Conservation (phyloP, 768 basidiomycete species). For the Agaricus sinodeliciosus region DNA sequence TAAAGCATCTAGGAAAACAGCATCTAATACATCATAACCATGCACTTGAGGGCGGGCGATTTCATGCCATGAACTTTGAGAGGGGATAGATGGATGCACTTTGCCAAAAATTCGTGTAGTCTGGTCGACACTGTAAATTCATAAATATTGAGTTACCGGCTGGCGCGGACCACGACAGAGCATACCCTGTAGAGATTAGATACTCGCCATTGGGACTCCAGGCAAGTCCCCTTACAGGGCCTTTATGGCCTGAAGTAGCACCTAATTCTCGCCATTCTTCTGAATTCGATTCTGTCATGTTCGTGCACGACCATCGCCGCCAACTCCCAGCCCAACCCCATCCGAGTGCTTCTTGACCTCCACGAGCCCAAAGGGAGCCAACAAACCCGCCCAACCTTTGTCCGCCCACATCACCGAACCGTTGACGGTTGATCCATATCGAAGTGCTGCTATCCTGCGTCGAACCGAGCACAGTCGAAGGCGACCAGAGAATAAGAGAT, state of each 20-base stretch:
- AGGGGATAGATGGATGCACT: constrained; percentile 13
- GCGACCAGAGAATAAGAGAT: constrained; percentile 92
- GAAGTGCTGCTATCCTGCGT: constrained; percentile 38
- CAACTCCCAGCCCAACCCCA: constrained; percentile 96
- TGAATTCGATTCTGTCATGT: constrained; percentile 15
- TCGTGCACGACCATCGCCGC: constrained; percentile 69
- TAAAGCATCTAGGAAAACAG: constrained; percentile 66
- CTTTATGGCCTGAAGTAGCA: constrained; percentile 84
- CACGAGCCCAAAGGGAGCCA: constrained; percentile 74
- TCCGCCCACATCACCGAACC: constrained; percentile 94
- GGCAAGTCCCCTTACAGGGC: constrained; percentile 67
- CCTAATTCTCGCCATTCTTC: constrained; percentile 69
- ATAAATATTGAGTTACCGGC: constrained; percentile 8
- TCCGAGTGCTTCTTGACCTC: constrained; percentile 61
- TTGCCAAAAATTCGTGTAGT: constrained; percentile 86
- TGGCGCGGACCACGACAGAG: neutral
- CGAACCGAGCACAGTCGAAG: constrained; percentile 42
- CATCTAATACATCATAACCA: constrained; percentile 87
- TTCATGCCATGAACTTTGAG: constrained; percentile 62
- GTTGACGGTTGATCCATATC: constrained; percentile 85
- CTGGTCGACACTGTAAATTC: constrained; percentile 66
- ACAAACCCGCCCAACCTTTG: constrained; percentile 89
- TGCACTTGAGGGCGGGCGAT: constrained; percentile 92
- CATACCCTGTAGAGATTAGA: constrained; percentile 79
- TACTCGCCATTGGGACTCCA: constrained; percentile 91